Conservation (phyloP, 331 rosid genomes). For the Malus hybrid region DNA sequence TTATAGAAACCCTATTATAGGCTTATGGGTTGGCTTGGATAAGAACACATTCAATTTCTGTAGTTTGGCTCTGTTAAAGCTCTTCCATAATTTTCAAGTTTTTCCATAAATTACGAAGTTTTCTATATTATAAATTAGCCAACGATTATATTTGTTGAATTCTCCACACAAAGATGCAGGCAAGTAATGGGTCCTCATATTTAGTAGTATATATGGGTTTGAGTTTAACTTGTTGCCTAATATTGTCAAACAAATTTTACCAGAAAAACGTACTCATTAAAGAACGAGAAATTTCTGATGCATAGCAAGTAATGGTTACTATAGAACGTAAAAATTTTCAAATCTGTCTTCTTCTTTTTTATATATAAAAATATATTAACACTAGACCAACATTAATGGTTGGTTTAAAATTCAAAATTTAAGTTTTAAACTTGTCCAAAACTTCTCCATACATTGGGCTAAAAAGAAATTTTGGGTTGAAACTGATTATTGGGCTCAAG, state of each 20-base stretch:
- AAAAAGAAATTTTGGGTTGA: too few relatives aligned
- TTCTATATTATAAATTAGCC: neutral
- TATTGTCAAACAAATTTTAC: neutral
- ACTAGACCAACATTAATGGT: too few relatives aligned
- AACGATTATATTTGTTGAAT: neutral
- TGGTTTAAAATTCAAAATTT: too few relatives aligned
- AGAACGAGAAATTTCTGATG: neutral
- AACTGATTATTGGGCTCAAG: too few relatives aligned
- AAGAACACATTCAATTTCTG: neutral
- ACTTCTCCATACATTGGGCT: rapidly evolving
- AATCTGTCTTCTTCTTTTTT: too few relatives aligned
- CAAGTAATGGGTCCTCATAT: neutral
- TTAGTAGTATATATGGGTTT: neutral
- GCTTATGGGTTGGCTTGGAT: neutral
- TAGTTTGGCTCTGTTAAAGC: too few relatives aligned
- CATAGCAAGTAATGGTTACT: neutral
- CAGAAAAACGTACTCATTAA: neutral
- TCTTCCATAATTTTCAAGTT: neutral
- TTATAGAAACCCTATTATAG: neutral
- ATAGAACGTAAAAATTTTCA: too few relatives aligned
- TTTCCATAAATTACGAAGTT: neutral
- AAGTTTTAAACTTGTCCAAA: too few relatives aligned
- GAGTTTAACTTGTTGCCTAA: neutral
- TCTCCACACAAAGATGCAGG: neutral
- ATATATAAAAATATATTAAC: too few relatives aligned